Percentiles rank a stretch among this genome's conserved stretches.
These are phyloP conservation scores for Myochromella boudieri DNA, from an alignment of 768 basidiomycete species.

Conservation along the genomic window DNA sequence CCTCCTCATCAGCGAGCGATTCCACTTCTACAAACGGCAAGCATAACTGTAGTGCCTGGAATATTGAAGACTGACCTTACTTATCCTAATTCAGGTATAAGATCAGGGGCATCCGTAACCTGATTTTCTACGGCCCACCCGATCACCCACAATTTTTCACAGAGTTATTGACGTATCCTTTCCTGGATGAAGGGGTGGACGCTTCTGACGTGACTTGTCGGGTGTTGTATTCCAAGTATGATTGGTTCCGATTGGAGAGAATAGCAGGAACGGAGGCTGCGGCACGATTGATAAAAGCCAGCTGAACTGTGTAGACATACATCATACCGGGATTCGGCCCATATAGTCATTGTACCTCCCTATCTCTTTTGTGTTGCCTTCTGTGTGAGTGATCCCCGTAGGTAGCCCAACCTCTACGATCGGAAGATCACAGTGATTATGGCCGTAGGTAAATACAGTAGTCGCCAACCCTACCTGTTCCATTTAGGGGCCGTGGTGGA, in stretches of 20 bases:
- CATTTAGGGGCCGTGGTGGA: no score
- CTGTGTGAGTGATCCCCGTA: no score
- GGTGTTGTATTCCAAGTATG: conserved; percentile 85
- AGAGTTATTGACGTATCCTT: conserved; percentile 87
- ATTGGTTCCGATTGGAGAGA: conserved; percentile 84
- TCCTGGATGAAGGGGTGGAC: conserved; percentile 89
- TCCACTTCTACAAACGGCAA: conserved; percentile 93
- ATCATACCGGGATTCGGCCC: no score
- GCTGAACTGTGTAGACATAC: no score
- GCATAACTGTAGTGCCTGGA: conserved; percentile 12
- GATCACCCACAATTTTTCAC: conserved; percentile 91
- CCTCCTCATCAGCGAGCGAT: conserved; percentile 92
- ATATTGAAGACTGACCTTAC: neutral
- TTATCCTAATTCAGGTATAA: conserved; percentile 63
- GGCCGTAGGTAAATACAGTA: neutral
- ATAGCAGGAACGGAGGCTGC: conserved; percentile 64
- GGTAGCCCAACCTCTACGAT: neutral
- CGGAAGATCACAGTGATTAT: neutral
- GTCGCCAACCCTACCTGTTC: neutral
- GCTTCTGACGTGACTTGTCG: conserved; percentile 79
- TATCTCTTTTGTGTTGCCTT: neutral
- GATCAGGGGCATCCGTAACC: conserved; percentile 87
- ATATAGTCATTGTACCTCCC: neutral
- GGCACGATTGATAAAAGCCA: conserved; percentile 39
- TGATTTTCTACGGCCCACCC: conserved; percentile 92